phyloP scores from a whole-genome alignment of 371 early-diverging fungal genomes.

The Saksenaea vasiformis region DNA sequence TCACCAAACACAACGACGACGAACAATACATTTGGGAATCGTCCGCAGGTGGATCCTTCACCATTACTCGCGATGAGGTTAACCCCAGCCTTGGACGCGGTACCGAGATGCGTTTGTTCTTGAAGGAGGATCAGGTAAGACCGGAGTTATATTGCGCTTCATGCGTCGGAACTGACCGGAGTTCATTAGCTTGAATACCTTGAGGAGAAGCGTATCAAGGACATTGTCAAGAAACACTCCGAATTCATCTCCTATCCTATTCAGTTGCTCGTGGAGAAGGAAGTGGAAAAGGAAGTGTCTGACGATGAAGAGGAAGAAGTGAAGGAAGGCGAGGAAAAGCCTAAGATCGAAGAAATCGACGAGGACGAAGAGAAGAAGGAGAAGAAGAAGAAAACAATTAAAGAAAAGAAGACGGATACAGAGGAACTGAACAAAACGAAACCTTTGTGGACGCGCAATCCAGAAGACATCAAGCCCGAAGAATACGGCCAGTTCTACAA shows the following conservation, averaged over 20 bases:
- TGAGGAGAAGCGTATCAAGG: constrained; percentile 53
- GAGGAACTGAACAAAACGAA: constrained; percentile 72
- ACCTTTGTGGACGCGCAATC: constrained; percentile 88
- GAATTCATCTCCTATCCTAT: constrained; percentile 74
- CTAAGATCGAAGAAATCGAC: constrained; percentile 57
- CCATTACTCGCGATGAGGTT: constrained; percentile 72
- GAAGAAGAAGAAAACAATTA: constrained; percentile 70
- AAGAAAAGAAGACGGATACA: constrained; percentile 53
- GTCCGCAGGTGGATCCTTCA: constrained; percentile 65
- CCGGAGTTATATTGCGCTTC: neutral
- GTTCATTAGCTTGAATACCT: constrained; percentile 63
- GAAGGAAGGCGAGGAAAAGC: constrained; percentile 60
- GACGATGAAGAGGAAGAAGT: constrained; percentile 74
- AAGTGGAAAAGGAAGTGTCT: constrained; percentile 83
- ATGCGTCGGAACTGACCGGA: constrained; percentile 12
- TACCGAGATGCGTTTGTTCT: constrained; percentile 76
- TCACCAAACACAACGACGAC: constrained; percentile 76
- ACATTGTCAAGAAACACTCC: constrained; percentile 79
- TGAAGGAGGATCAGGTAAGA: constrained; percentile 73
- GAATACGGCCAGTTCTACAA: constrained; percentile 88
- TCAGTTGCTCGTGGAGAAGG: constrained; percentile 48
- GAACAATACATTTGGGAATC: constrained; percentile 81
- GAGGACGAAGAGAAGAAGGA: constrained; percentile 78
- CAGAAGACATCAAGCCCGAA: constrained; percentile 69
- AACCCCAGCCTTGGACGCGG: constrained; percentile 68